Evolutionary conservation across 1,284 basidiomycete genomes (phyloP).

Genomic region (Heterobasidion parviporum): DNA sequence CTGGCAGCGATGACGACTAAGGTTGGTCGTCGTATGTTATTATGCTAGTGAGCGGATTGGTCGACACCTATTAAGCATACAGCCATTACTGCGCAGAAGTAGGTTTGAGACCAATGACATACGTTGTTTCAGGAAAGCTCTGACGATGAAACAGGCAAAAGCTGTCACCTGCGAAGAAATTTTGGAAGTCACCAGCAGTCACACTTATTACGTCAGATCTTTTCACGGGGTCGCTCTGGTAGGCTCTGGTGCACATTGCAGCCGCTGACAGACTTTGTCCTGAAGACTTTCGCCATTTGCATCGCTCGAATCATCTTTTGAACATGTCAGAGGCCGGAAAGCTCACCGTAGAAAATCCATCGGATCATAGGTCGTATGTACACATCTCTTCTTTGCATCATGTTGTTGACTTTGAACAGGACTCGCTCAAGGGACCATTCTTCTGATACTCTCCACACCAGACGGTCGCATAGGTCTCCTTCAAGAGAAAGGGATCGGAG

Average conservation of each 20-base stretch:
- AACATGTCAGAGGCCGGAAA: conserved; percentile 13
- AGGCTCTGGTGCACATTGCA: too few species aligned
- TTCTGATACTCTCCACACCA: conserved; percentile 63
- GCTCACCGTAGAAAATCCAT: conserved; percentile 1
- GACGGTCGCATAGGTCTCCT: conserved; percentile 60
- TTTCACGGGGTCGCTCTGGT: too few species aligned
- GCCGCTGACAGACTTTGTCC: background rate
- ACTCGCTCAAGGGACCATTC: conserved; percentile 57
- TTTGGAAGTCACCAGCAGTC: too few species aligned
- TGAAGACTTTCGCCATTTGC: background rate
- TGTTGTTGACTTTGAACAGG: conserved; percentile 5
- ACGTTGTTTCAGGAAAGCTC: too few species aligned
- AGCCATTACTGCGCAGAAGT: too few species aligned
- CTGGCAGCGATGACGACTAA: background rate
- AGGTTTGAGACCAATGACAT: too few species aligned
- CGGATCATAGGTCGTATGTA: conserved; percentile 12
- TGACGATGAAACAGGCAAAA: too few species aligned
- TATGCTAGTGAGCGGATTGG: too few species aligned
- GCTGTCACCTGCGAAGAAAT: too few species aligned
- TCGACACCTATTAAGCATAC: too few species aligned
- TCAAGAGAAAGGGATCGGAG: conserved; percentile 39
- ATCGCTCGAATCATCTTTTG: background rate
- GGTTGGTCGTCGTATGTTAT: too few species aligned
- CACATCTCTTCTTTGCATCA: background rate
- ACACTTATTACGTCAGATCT: too few species aligned